Evolutionary conservation across 2,329 filamentous ascomycete genomes (phyloP).

Genomic region (Diaporthe ampelina): DNA sequence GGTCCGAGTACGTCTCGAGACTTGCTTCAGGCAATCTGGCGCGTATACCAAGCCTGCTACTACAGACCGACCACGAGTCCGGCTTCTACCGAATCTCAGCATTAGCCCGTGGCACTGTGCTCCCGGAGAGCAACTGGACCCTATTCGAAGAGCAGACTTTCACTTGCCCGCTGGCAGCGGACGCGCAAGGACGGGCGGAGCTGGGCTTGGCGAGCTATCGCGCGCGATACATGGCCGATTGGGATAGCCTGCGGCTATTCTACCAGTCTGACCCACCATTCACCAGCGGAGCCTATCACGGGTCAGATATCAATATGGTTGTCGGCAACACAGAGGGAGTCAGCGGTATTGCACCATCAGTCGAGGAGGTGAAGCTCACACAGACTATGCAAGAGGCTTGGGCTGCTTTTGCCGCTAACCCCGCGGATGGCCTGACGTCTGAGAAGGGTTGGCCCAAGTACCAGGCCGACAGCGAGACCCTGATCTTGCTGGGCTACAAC

Average conservation of each 20-base stretch:
- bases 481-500: conserved; percentile 26
- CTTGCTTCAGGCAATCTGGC: conserved; percentile 6
- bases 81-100: conserved; percentile 28
- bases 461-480: background rate
- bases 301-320: conserved; percentile 5
- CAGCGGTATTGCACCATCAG: conserved; percentile 14
- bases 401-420: conserved; percentile 34
- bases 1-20: conserved; percentile 4
- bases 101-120: background rate
- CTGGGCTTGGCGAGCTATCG: conserved; percentile 14
- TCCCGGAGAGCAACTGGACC: conserved; percentile 16
- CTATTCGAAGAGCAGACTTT: conserved; percentile 14
- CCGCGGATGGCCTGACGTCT: conserved; percentile 9
- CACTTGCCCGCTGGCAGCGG: conserved; percentile 14
- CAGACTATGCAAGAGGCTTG: conserved; percentile 25
- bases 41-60: background rate
- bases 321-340: conserved; percentile 14
- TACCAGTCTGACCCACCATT: conserved; percentile 1
- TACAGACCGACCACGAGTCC: conserved; percentile 22
- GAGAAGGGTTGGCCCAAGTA: conserved; percentile 32
- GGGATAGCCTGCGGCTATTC: conserved; percentile 24
- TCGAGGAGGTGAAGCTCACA: background rate
- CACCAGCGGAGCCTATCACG: conserved; percentile 20
- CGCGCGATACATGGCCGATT: conserved; percentile 33
- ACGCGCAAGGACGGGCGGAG: background rate